Percentiles rank a stretch among this genome's conserved stretches.
These are phyloP conservation scores for Lasiodiplodia gonubiensis DNA, from an alignment of 2,329 filamentous ascomycete species.

Conservation along the genomic window DNA sequence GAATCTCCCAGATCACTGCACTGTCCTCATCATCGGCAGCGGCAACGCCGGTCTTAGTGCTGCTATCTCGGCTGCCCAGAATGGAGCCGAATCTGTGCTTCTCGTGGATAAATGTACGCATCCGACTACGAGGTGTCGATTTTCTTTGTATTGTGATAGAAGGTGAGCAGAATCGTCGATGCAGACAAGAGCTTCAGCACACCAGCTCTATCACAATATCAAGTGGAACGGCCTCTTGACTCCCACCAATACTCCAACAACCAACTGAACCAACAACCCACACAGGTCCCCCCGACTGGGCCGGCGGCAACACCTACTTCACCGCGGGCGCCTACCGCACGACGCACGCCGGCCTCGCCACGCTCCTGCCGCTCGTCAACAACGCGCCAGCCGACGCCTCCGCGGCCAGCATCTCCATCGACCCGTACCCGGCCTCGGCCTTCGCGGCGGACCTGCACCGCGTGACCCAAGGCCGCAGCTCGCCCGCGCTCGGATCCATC, in stretches of 20 bases:
- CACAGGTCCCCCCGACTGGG: conserved; percentile 52
- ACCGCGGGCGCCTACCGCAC: conserved; percentile 69
- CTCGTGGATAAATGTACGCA: conserved; percentile 65
- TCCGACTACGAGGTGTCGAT: neutral
- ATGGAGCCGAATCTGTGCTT: conserved; percentile 48
- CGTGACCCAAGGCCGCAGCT: conserved; percentile 61
- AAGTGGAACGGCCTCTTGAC: neutral
- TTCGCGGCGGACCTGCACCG: conserved; percentile 63
- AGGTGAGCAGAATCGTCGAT: no score
- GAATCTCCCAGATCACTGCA: conserved; percentile 26
- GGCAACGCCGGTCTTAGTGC: conserved; percentile 70
- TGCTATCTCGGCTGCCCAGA: conserved; percentile 61
- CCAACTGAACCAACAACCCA: neutral
- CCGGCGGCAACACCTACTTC: conserved; percentile 69
- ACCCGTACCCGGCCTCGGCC: conserved; percentile 60
- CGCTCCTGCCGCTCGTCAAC: conserved; percentile 66
- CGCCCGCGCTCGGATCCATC: conserved; percentile 54
- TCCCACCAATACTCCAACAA: neutral
- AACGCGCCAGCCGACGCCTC: conserved; percentile 54
- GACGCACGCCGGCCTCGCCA: conserved; percentile 59
- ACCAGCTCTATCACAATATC: no score
- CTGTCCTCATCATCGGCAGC: conserved; percentile 63
- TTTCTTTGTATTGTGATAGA: no score
- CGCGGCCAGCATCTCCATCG: conserved; percentile 61
- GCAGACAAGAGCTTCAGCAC: no score